A percentile compares a stretch with the other conserved stretches of the same genome.
Evolutionary conservation across 1,139 yeast species (phyloP).

Genomic region (Martiniozyma asiatica): DNA sequence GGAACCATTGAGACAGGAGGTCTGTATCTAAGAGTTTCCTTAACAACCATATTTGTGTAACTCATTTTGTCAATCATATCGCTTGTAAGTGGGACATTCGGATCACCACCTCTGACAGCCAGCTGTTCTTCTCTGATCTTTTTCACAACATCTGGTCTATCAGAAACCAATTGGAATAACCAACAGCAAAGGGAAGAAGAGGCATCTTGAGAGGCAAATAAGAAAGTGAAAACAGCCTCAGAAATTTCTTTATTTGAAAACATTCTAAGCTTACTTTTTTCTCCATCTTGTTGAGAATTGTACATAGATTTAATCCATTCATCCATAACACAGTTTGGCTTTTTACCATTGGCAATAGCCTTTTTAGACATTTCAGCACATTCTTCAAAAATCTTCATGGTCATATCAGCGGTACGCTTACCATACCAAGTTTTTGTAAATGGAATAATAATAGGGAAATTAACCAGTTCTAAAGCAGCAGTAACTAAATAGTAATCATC

Average conservation of each 20-base stretch:
- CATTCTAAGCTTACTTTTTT: conserved; percentile 59
- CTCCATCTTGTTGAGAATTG: conserved; percentile 45
- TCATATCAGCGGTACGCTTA: conserved; percentile 79
- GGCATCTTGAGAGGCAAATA: conserved; percentile 97
- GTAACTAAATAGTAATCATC: conserved; percentile 87
- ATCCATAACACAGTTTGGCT: conserved; percentile 84
- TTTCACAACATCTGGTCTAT: conserved; percentile 77
- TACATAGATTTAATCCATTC: conserved; percentile 86
- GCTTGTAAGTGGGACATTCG: conserved; percentile 44
- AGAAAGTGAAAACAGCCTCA: conserved; percentile 89
- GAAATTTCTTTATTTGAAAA: conserved; percentile 86
- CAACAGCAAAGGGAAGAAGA: conserved; percentile 97
- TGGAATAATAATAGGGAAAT: conserved; percentile 92
- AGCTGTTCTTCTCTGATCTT: conserved; percentile 90
- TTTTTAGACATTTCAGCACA: conserved; percentile 84
- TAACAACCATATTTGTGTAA: conserved; percentile 82
- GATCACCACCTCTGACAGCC: conserved; percentile 68
- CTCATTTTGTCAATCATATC: conserved; percentile 76
- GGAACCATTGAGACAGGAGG: conserved; percentile 99
- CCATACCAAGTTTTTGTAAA: conserved; percentile 98
- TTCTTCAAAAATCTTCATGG: conserved; percentile 78
- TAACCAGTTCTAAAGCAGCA: conserved; percentile 91
- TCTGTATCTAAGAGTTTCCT: conserved; percentile 84
- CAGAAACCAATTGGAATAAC: conserved; percentile 93
- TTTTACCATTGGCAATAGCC: conserved; percentile 59